These are phyloP conservation scores for Phytopythium cucurbitacearum DNA, from an alignment of 352 stramenopile species.

Conservation along the genomic window DNA sequence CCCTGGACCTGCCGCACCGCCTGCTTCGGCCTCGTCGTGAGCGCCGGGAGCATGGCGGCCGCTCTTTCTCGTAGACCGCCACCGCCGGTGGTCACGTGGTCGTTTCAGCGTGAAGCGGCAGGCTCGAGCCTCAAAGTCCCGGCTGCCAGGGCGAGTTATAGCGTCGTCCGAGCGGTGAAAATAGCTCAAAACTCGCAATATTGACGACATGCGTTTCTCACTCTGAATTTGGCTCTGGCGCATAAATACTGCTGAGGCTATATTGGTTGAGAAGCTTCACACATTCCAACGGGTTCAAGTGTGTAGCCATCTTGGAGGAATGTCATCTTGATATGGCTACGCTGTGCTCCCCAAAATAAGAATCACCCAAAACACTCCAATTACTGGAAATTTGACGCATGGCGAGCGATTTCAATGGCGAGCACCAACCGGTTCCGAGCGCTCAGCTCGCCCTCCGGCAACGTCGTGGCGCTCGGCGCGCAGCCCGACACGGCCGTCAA, in stretches of 20 bases:
- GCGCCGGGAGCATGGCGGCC: constrained; percentile 60
- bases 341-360: too few relatives aligned
- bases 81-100: not conserved
- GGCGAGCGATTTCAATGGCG: constrained; percentile 5
- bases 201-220: too few relatives aligned
- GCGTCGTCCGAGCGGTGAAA: too few relatives aligned
- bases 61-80: not conserved
- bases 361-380: too few relatives aligned
- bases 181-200: too few relatives aligned
- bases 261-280: too few relatives aligned
- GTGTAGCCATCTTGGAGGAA: too few relatives aligned
- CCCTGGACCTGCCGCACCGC: constrained; percentile 73
- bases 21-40: constrained; percentile 83
- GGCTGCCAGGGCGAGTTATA: too few relatives aligned
- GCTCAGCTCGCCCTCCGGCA: constrained; percentile 46
- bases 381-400: not conserved
- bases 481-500: constrained; percentile 37
- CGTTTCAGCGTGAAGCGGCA: constrained; percentile 1
- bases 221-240: too few relatives aligned
- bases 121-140: not conserved
- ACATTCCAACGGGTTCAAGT: too few relatives aligned
- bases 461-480: constrained; percentile 66
- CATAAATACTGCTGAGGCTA: too few relatives aligned
- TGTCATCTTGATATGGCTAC: too few relatives aligned
- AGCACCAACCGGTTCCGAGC: constrained; percentile 28